These are phyloP conservation scores for Puccinellia tenuiflora DNA, from an alignment of 176 grass and related monocot species.

Conservation along the genomic window DNA sequence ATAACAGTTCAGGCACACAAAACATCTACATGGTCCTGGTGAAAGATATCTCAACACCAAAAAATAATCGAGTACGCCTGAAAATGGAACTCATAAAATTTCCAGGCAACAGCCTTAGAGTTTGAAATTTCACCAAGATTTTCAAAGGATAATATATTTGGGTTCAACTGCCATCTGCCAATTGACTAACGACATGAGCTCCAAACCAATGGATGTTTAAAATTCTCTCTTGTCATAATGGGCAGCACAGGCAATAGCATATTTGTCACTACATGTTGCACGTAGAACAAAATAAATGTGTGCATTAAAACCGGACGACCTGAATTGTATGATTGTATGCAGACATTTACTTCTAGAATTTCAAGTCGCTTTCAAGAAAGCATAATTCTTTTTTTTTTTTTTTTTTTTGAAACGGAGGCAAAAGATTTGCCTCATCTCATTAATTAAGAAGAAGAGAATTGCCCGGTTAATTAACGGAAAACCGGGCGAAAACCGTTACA, in stretches of 20 bases:
- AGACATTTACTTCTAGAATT: not conserved
- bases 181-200: not conserved
- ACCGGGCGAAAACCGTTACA: too few species aligned
- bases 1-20: not conserved
- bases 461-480: too few species aligned
- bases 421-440: too few species aligned
- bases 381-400: too few species aligned
- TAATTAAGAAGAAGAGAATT: too few species aligned
- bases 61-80: not conserved
- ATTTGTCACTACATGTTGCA: not conserved
- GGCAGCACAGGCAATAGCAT: not conserved
- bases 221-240: not conserved
- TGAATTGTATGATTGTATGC: not conserved
- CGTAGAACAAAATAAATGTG: not conserved
- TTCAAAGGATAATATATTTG: not conserved
- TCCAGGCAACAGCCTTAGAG: not conserved
- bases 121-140: not conserved
- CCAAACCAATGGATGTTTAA: not conserved
- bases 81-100: not conserved
- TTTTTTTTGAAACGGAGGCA: too few species aligned
- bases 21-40: not conserved
- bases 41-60: not conserved
- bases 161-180: not conserved
- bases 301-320: not conserved
- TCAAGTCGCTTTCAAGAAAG: slow-evolving; percentile 12